Evolutionary conservation across 2,329 filamentous ascomycete species (phyloP), one percentile per base, ranked within the genome.

Genomic region (Thyridium curvatum): DNA sequence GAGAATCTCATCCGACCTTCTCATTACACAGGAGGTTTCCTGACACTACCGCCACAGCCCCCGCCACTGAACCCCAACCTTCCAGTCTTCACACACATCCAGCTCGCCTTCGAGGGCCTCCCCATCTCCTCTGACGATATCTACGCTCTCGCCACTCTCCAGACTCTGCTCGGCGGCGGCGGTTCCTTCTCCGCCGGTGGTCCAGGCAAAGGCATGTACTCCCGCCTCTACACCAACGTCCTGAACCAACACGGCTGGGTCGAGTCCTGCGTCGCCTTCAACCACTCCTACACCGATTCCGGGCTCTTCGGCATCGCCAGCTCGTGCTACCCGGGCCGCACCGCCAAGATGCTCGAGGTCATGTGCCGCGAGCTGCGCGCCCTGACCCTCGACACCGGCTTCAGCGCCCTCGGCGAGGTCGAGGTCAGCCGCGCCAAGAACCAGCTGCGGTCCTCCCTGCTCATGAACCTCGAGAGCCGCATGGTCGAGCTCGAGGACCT

Each of bases 131-230:
- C 86, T 3, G 81, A 87, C 12, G 91, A 97, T 59, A 96, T 98
- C 54, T 98, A 97, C 66, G 90, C 93, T 14, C 81, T 97, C 33
- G 93, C 93, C 7, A 95, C 91, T 1, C 74, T 98, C 2, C 94
- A 97, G 64, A 97, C 89, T 2, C 83, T 98, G 9, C 86, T 98
- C 28, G 93, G 93, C 41, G 93, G 93, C 35, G 93, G 93, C 35
- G 93, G 93, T 17, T 96, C 90, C 40, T 98, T 98, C 69, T 94
- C 87, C 13, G 93, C 93, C 39, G 93, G 93, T 52, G 93, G 93
- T 0, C 93, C 93, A 4, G 93, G 93, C 38, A 98, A 98, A 70
- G 93, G 93, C 60, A 98, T 98, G 93, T 97, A 97, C 72, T 94
- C 87, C 30, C 84, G 93, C 12, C 78, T 98, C 8, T 98, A 96